phyloP scores from a whole-genome alignment of 768 basidiomycete genomes.

The Boletus patriciae region DNA sequence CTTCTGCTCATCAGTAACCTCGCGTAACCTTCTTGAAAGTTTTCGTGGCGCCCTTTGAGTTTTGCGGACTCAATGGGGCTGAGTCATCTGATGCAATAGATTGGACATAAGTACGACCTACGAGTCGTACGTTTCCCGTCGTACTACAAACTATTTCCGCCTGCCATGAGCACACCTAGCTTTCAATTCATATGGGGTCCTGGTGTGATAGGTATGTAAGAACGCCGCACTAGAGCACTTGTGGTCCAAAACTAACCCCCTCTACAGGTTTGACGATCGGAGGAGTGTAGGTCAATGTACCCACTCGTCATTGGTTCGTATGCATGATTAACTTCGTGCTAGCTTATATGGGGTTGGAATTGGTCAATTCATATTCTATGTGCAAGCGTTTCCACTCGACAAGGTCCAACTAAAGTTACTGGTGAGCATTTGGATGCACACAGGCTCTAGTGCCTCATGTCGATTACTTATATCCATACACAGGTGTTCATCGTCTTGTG shows the following conservation, averaged over 20 bases:
- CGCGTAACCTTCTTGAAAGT: too few species aligned
- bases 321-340: background rate
- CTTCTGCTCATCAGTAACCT: too few species aligned
- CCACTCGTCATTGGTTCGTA: background rate
- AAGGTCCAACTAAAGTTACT: slow-evolving; percentile 4
- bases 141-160: background rate
- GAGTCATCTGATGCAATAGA: too few species aligned
- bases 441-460: background rate
- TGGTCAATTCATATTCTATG: slow-evolving; percentile 22
- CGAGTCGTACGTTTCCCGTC: background rate
- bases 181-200: slow-evolving; percentile 9
- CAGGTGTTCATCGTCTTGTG: slow-evolving; percentile 15
- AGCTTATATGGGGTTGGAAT: slow-evolving; percentile 22
- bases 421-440: slow-evolving; percentile 7
- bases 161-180: slow-evolving; percentile 6
- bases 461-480: background rate
- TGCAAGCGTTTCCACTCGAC: slow-evolving; percentile 19
- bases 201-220: slow-evolving; percentile 18
- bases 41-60: background rate
- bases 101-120: too few species aligned
- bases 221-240: too few species aligned
- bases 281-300: slow-evolving; percentile 9
- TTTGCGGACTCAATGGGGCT: too few species aligned
- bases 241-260: slow-evolving; percentile 3
- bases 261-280: slow-evolving; percentile 18